Base-by-base conservation (phyloP, 1,139 yeast genomes). In the Suhomyces coccinellae region DNA sequence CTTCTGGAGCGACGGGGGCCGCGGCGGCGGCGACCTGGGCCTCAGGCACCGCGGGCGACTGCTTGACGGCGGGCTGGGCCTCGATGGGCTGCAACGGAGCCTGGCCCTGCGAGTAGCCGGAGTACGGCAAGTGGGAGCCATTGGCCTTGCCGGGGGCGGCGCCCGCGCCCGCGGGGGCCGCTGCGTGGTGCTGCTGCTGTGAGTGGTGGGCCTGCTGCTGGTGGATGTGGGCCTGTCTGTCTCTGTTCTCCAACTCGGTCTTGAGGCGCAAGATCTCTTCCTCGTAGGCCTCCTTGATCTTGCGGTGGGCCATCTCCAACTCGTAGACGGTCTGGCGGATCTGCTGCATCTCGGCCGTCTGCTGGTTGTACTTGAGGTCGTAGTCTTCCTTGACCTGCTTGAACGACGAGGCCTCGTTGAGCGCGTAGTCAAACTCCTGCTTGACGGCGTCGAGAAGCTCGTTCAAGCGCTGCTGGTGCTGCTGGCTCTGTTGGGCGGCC, bases 261-360 rank as follows among this genome's bases (percentile, higher is more conserved):
- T 91, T 89, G 64, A 91, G 77, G 53, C 95, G 78, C 62, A 82
- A 75, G 51, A 93, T 87, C 66, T 93, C 98, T 59, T 88, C 96
- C 65, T 91, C 97, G 66, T 93, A 93, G 40, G 95, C 91, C 59
- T 91, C 98, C 70, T 91, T 91, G 79, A 93, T 88, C 65, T 89
- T 88, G 56, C 96, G 78, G 69, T 93, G 98, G 38, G 96, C 95
- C 80, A 86, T 80, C 65, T 93, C 98, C 58, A 93, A 78, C 64
- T 93, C 98, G 62, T 85, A 90, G 40, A 93, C 96, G 14, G 96
- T 88, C 62, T 89, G 95, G 59, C 97, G 80, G 53, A 93, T 91
- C 65, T 88, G 96, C 62, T 90, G 95, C 83, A 93, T 85, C 66
- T 93, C 99, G 43, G 88, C 89, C 44, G 90, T 85, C 67, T 93